phyloP scores from a whole-genome alignment of 768 basidiomycete genomes.

The Hemileccinum impolitum region DNA sequence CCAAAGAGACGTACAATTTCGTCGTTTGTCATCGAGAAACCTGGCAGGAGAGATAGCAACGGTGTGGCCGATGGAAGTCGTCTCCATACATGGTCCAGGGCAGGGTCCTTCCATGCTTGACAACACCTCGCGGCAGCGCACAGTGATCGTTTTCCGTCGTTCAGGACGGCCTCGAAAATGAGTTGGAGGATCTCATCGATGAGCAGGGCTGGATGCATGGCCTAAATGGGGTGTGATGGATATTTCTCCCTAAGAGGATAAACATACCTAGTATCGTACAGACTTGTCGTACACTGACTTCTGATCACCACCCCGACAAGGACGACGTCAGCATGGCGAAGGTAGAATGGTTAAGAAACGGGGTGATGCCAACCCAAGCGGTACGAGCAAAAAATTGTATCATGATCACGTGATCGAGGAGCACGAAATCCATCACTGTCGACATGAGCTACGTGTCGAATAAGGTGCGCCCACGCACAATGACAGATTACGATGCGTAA shows the following conservation, averaged over 20 bases:
- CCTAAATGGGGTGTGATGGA: not conserved
- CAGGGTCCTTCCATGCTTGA: constrained; percentile 46
- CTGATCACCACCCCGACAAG: not conserved
- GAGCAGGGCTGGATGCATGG: constrained; percentile 44
- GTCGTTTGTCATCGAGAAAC: constrained; percentile 9
- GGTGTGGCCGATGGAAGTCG: constrained; percentile 40
- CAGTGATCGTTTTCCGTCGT: constrained; percentile 31
- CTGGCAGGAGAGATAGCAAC: constrained; percentile 36
- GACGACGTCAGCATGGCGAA: not conserved
- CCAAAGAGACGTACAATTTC: constrained; percentile 11
- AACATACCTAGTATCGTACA: constrained; percentile 5
- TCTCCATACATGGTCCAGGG: constrained; percentile 46
- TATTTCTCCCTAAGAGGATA: not conserved
- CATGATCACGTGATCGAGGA: constrained; percentile 14
- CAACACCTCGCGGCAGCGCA: constrained; percentile 40
- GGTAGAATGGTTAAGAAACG: not conserved
- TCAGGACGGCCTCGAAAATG: constrained; percentile 36
- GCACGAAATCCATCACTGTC: no score
- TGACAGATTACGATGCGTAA: not conserved
- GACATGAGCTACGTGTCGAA: constrained; percentile 11
- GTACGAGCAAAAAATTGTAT: constrained; percentile 17
- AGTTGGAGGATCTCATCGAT: constrained; percentile 49
- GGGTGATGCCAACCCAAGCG: constrained; percentile 8
- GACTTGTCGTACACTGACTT: not conserved
- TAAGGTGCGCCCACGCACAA: constrained; percentile 14